Base-by-base conservation (phyloP, 2,329 filamentous ascomycete species). In the Alternaria tenuissima region DNA sequence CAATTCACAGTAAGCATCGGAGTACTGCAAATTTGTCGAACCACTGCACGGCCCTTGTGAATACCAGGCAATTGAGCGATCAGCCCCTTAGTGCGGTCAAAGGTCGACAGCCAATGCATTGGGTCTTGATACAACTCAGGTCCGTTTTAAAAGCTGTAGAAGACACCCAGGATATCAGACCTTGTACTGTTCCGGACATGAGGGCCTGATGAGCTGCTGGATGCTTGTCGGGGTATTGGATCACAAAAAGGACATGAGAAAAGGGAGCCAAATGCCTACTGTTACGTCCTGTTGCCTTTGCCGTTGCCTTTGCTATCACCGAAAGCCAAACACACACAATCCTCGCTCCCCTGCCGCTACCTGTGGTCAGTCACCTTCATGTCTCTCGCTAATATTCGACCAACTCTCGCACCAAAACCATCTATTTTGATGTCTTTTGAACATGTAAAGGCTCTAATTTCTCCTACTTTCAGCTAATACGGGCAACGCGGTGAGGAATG, bases 341-440 rank as follows among this genome's bases (percentile, higher is more conserved):
- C 39, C 39, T 18, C 39, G 26, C 26, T 20, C 38, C n/a, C 36
- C 38, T 42, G 36, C 49, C 28, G 28, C 51, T 39, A 20, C 39
- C 20, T 41, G 36, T 41, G 26, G 38, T 18, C 30, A 49, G 5
- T 49, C 14, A 20, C 32, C 20, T 30, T 36, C 46, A 5, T n/a
- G 14, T 49, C 38, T 41, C 38, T 53, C 51, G 39, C 39, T 53
- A 43, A 53, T 26, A 24, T 24, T 28, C 18, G n/a, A 53, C 26
- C 26, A 22, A 53, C 38, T 12, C 20, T 28, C 39, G 24, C 51
- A 34, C 12, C 18, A 16, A 30, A 44, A 5, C 26, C 20, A 20
- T 9, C 39, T 30, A 41, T 22, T 5, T 39, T 53, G 2, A 38
- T 14, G 46, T 36, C 32, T 20, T 7, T 36, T n/a, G 28, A 49